Evolutionary conservation across 805 yeast species (phyloP), one percentile per base, ranked within the genome.

Genomic region (Teunomyces pallodes): DNA sequence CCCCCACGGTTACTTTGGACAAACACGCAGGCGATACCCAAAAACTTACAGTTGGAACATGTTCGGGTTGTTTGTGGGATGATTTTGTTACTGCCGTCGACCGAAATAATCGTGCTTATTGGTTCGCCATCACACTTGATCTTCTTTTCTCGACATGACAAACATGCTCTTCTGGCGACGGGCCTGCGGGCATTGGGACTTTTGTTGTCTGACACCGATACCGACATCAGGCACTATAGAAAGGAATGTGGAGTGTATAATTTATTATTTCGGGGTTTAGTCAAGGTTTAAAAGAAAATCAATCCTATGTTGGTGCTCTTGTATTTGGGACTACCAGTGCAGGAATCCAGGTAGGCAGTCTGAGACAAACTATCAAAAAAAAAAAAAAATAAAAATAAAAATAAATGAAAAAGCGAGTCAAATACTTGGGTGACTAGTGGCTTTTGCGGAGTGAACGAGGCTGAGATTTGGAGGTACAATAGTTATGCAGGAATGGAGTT

Each of bases 121-220:
- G 70, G 57, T 54, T 81, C 86, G 10, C 87, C 87, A 54, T 83
- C 86, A 62, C 88, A 83, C 54, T 81, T 83, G 52, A 83, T 73
- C 55, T 83, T 83, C 65, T 80, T 81, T 54, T 80, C 85, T 36
- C 88, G 77, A 50, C 88, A 83, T 4, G 81, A 72, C 5, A 83
- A 65, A 59, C 87, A 83, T 0, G 87, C 87, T 42, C 83, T 67
- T 49, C 52, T 42, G 52, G 47, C 49, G 28, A 48, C 51, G 16
- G 46, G 51, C 16, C 51, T 32, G 14, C 47, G 29, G 9, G 44
- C 43, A n/a, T 32, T 32, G 20, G 45, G 42, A 27, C 42, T 27
- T 29, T 33, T 30, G 46, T 33, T 17, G 28, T 36, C 47, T 30
- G 35, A 12, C 9, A 28, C 35, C 43, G 20, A n/a, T 9, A 20